phyloP scores from a whole-genome alignment of 345 rosid genomes.

The Corymbia maculata region DNA sequence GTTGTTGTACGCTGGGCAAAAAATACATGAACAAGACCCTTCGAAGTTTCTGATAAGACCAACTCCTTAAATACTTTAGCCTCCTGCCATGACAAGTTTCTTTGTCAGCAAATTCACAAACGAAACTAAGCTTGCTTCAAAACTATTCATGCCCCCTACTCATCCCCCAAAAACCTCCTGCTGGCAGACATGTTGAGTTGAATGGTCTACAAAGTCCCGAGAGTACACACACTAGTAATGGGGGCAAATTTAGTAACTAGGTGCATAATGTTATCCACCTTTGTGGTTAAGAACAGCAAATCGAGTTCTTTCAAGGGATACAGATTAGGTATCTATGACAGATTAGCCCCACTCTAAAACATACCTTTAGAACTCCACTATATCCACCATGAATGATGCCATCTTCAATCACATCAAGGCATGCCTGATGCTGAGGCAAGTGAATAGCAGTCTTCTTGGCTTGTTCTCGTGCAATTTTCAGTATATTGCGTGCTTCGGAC shows the following conservation, averaged over 20 bases:
- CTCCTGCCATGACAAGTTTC: constrained; percentile 48
- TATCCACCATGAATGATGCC: constrained; percentile 94
- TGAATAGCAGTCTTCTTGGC: constrained; percentile 76
- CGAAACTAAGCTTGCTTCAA: neutral
- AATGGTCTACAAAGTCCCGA: neutral
- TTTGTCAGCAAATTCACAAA: neutral
- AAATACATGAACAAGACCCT: constrained; percentile 81
- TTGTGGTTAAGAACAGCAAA: neutral
- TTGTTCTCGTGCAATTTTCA: constrained; percentile 50
- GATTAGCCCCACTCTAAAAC: neutral
- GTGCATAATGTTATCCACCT: neutral
- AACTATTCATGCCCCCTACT: neutral
- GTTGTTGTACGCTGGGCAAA: constrained; percentile 82
- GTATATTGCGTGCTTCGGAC: constrained; percentile 61
- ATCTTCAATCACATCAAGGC: constrained; percentile 88
- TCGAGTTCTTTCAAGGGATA: neutral
- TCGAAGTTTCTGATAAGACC: constrained; percentile 64
- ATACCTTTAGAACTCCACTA: constrained; percentile 77
- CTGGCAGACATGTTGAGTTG: neutral
- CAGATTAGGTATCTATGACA: neutral
- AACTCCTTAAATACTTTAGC: constrained; percentile 66
- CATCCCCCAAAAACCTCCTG: neutral
- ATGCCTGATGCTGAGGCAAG: constrained; percentile 85
- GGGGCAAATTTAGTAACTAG: neutral
- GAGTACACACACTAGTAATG: neutral